Base-by-base conservation (phyloP, 306 rosid genomes). In the Cyamopsis tetragonoloba region DNA sequence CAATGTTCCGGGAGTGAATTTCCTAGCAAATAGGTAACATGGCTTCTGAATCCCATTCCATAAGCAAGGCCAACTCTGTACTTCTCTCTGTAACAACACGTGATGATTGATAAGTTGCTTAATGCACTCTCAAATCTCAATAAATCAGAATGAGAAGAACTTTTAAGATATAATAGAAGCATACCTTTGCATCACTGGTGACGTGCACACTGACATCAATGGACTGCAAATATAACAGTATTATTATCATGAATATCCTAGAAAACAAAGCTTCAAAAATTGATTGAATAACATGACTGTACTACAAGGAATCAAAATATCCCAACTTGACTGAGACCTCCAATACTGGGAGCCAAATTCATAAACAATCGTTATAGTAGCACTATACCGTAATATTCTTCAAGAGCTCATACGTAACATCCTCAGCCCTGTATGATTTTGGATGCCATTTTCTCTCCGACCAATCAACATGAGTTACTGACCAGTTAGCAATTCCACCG, bases 381-480 rank as follows among this genome's bases (percentile, higher is more conserved):
- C 55, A 27, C 58, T 56, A 20, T 90, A 95, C 97, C 87, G 89
- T 90, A 58, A 95, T 85, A 80, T 91, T 88, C 70, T 51, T 84
- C 65, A 88, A 72, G 69, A 90, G 92, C 63, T 76, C 91, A 4
- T 60, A 22, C 1, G 86, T 85, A 56, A 95, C 48, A 83, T 90
- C 97, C 34, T 50, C 75, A 54, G 77, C 71, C 69, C 56, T 82
- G 15, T 89, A 95, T 2, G 91, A 79, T 74, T 86, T 95, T 5
- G 99, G 99, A 55, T 95, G 99, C 99, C 97, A 90, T 72, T 90
- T 90, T 82, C 83, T 79, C 78, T 95, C 96, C 4, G 99, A 95
- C 99, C 99, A 95, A 62, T 95, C 99, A 61, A 95, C 99, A 44
- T 88, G 89, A 24, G 99, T 95, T 74, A 91, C 72, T 1, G 99